phyloP scores from a whole-genome alignment of 306 rosid species.

The Acacia acuminata region DNA sequence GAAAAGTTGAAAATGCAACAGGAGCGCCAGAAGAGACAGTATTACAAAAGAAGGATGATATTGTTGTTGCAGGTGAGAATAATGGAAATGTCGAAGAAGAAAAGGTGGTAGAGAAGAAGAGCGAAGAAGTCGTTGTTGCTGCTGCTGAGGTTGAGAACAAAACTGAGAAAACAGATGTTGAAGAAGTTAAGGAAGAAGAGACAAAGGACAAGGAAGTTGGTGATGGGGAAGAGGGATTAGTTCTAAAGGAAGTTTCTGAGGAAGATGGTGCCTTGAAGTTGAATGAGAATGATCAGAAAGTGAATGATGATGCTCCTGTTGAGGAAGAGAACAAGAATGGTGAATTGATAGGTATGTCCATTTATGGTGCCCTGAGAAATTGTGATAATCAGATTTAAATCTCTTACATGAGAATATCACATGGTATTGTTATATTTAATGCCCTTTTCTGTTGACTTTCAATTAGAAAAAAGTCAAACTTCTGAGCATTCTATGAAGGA shows the following conservation, averaged over 20 bases:
- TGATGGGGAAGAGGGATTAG: not conserved
- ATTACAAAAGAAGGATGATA: not conserved
- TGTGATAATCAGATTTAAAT: not conserved
- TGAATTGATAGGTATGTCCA: slow-evolving; percentile 38
- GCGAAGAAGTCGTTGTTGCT: too few species aligned
- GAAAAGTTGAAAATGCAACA: not conserved
- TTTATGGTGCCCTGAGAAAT: not conserved
- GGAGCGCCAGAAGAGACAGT: not conserved
- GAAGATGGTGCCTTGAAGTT: slow-evolving; percentile 6
- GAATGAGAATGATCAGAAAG: slow-evolving; percentile 27
- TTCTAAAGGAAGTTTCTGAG: not conserved
- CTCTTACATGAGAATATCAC: not conserved
- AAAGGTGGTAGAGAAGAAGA: not conserved
- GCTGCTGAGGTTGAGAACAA: slow-evolving; percentile 18
- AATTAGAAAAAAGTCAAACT: not conserved
- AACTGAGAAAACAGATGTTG: not conserved
- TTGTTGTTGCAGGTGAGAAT: not conserved
- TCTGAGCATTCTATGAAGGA: not conserved
- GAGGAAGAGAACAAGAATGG: slow-evolving; percentile 15
- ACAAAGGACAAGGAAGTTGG: slow-evolving; percentile 30
- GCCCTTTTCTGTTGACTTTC: not conserved
- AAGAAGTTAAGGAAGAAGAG: slow-evolving; percentile 16
- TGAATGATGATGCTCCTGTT: not conserved
- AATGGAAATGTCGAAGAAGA: not conserved
- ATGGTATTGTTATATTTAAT: not conserved